Evolutionary conservation across 768 basidiomycete genomes (phyloP), one percentile per base, ranked within the genome.

Genomic region (Calvatia gigantea): DNA sequence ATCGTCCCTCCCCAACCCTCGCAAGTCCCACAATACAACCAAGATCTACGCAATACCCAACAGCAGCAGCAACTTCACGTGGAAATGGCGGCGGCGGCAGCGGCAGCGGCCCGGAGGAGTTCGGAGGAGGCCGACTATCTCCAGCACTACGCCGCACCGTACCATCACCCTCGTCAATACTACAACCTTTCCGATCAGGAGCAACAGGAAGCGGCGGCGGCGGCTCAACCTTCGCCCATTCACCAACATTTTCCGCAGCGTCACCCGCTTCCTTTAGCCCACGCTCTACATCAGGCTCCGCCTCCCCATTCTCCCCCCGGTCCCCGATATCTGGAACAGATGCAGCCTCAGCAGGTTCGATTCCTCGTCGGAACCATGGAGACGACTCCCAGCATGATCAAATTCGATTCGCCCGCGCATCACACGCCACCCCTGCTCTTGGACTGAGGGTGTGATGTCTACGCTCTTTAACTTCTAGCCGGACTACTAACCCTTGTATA

Each of bases 391-490:
- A 52, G 21, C 59, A 64, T 56, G 74, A 65, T 63, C 73, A 77
- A 73, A 70, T 76, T 73, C 73, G 75, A 72, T 67, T 73, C 64
- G 52, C 75, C 65, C 74, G 72, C 64, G 56, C 71, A 70, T 64
- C 77, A 59, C 75, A 77, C 75, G 47, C 78, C 72, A 28, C 77
- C 71, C 63, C 74, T 74, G 69, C 72, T 61, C 64, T 76, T 73
- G 78, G 78, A 75, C 75, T 80, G 77, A 78, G 74, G 60, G 78
- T 72, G 5, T 75, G 53, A 59, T 45, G 4, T 55, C 15, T 27
- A 37, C 35, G 3, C 19, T 28, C 25, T 17, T 41, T 17, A 19
- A 5, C 14, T 53, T 27, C 6, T 51, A 19, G 28, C 19, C 23
- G 39, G 50, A 51, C 50, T 11, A n/a, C n/a, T n/a, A n/a, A 17